phyloP scores from a whole-genome alignment of 805 yeast species.

The Wickerhamomyces mucosus region DNA sequence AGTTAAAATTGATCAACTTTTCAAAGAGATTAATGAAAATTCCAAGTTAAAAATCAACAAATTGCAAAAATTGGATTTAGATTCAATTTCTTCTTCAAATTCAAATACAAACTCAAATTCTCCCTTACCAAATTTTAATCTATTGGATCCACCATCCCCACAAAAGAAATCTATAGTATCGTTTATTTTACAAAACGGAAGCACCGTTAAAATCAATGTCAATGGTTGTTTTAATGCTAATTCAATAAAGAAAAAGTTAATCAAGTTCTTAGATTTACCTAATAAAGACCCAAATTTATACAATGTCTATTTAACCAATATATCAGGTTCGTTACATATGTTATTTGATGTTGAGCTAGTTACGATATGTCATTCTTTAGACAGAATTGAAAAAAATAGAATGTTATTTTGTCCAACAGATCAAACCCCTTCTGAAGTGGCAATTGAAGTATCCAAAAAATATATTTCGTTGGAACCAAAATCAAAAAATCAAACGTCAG shows the following conservation, averaged over 20 bases:
- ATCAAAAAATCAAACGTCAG: no score
- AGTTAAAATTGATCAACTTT: constrained; percentile 10
- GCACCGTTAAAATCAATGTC: constrained; percentile 56
- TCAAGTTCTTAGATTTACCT: constrained; percentile 45
- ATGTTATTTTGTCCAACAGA: constrained; percentile 54
- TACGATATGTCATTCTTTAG: constrained; percentile 71
- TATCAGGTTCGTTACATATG: constrained; percentile 30
- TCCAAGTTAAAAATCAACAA: no score
- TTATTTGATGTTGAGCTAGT: constrained; percentile 75
- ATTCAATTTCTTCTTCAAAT: constrained; percentile 3
- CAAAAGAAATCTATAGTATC: constrained; percentile 33
- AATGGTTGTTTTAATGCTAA: constrained; percentile 76
- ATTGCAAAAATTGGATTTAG: no score
- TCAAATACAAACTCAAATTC: constrained; percentile 7
- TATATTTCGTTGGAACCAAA: constrained; percentile 18
- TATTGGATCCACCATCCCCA: constrained; percentile 13
- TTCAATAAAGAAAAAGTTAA: constrained; percentile 60
- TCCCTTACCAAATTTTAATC: constrained; percentile 13
- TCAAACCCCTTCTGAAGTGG: constrained; percentile 54
- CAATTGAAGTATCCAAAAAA: constrained; percentile 45
- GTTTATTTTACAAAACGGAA: constrained; percentile 69
- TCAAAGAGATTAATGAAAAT: constrained; percentile 5
- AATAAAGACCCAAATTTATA: constrained; percentile 32
- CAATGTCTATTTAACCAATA: constrained; percentile 52
- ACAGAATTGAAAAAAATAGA: constrained; percentile 60